phyloP scores from a whole-genome alignment of 2,329 filamentous ascomycete species.

The Aspergillus thermomutatus region DNA sequence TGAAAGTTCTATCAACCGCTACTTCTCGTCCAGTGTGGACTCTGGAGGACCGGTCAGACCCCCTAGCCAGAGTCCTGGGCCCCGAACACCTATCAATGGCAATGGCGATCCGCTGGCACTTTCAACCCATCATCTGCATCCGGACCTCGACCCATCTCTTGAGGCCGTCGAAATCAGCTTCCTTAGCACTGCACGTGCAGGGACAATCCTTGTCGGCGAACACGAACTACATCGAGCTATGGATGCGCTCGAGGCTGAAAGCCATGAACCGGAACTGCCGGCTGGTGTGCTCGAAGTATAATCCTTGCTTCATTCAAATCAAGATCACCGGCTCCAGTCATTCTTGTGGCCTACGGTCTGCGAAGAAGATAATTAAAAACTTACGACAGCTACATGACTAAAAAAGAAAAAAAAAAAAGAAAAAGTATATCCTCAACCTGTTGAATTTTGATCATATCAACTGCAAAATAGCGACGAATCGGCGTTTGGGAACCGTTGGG shows the following conservation, averaged over 20 bases:
- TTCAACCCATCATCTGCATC: constrained; percentile 29
- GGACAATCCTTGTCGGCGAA: constrained; percentile 79
- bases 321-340: background rate
- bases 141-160: constrained; percentile 27
- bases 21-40: constrained; percentile 12
- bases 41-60: constrained; percentile 12
- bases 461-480: background rate
- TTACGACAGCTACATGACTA: background rate
- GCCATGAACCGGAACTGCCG: constrained; percentile 15
- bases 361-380: background rate
- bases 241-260: constrained; percentile 57
- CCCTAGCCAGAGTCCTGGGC: constrained; percentile 8
- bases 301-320: background rate
- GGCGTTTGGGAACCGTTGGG: background rate
- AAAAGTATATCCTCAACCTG: background rate
- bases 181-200: constrained; percentile 80
- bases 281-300: constrained; percentile 28
- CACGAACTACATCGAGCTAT: constrained; percentile 72
- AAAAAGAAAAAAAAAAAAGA: background rate
- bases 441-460: background rate
- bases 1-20: constrained; percentile 9
- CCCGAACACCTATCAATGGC: constrained; percentile 1
- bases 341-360: background rate
- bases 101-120: background rate
- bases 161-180: constrained; percentile 76